Evolutionary conservation across 306 rosid species (phyloP).

Genomic region (Albizia julibrissin): DNA sequence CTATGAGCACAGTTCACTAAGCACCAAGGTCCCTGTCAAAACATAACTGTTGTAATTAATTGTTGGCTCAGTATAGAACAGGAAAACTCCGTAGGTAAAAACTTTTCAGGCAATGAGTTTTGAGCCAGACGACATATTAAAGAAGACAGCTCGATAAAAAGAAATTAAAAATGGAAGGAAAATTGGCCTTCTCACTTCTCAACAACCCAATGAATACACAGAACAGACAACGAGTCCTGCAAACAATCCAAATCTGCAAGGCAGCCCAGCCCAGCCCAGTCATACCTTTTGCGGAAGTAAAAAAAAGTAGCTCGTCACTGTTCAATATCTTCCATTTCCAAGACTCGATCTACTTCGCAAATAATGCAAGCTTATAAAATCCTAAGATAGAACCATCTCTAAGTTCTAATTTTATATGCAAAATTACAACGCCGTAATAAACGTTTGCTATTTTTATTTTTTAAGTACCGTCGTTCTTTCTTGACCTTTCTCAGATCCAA

Average conservation of each 20-base stretch:
- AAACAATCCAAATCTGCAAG: constrained; percentile 2
- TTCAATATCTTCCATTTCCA: neutral
- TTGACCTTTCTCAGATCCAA: neutral
- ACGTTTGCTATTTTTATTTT: neutral
- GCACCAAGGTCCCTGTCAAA: constrained; percentile 14
- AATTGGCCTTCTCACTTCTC: neutral
- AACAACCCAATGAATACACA: neutral
- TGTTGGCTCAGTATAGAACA: neutral
- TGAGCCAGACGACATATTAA: constrained; percentile 34
- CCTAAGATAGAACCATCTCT: neutral
- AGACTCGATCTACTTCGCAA: neutral
- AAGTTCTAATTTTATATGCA: neutral
- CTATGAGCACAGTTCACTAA: neutral
- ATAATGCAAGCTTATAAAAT: neutral
- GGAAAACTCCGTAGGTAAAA: neutral
- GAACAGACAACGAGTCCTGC: neutral
- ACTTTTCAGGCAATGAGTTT: constrained; percentile 8
- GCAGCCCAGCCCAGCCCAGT: neutral
- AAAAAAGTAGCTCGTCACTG: neutral
- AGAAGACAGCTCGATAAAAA: constrained; percentile 31
- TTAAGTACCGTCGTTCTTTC: neutral
- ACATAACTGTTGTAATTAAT: neutral
- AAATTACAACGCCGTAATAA: neutral
- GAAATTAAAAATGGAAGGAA: neutral
- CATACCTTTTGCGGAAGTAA: neutral